Evolutionary conservation across 1,139 yeast genomes (phyloP).

Genomic region (Sugiyamaella grinbergsii): DNA sequence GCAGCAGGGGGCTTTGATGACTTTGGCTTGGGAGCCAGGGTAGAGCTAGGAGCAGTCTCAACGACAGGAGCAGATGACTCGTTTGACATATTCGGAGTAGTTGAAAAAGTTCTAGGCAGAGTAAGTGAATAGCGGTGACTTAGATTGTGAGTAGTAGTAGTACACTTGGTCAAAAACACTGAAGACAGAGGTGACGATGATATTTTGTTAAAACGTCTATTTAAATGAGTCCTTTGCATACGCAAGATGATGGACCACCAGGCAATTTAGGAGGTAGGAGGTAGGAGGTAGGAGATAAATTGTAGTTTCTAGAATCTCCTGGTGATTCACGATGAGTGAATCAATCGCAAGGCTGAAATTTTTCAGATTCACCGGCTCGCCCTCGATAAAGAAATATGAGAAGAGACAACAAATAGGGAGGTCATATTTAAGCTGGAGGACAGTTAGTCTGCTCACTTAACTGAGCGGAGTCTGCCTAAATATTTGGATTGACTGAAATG

Average conservation of each 20-base stretch:
- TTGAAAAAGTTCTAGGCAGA: not conserved
- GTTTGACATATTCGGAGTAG: conserved; percentile 14
- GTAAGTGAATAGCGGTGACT: not conserved
- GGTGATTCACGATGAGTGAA: too few relatives aligned
- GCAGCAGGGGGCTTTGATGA: conserved; percentile 25
- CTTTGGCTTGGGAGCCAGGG: conserved; percentile 13
- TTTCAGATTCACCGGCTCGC: conserved; percentile 2
- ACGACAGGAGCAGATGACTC: conserved; percentile 22
- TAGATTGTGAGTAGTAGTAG: too few relatives aligned
- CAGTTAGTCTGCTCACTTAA: too few relatives aligned
- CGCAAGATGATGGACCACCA: not conserved
- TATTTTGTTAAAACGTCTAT: not conserved
- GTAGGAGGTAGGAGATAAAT: not conserved
- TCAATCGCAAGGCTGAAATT: conserved; percentile 14
- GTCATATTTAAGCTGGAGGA: too few relatives aligned
- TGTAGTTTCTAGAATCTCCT: too few relatives aligned
- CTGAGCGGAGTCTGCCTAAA: too few relatives aligned
- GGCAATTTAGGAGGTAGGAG: not conserved
- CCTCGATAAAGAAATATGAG: not conserved
- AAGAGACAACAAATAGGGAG: not conserved
- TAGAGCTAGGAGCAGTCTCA: conserved; percentile 18
- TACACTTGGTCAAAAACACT: too few relatives aligned
- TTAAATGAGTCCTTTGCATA: conserved; percentile 1
- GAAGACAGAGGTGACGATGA: not conserved
- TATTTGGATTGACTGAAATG: too few relatives aligned